Evolutionary conservation across 345 rosid species (phyloP).

Genomic region (Aegle marmelos): DNA sequence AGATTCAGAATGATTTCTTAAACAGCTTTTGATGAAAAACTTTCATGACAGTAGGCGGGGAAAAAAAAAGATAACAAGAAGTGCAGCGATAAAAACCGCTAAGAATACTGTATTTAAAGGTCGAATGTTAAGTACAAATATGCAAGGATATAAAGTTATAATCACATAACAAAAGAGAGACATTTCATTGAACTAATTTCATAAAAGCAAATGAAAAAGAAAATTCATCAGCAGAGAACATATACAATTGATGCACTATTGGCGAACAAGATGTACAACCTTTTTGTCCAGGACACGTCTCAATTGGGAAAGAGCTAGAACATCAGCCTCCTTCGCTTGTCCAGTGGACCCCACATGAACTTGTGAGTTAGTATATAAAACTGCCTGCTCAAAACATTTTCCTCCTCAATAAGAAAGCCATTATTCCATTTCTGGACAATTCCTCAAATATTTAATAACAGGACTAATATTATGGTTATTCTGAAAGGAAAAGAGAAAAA

Average conservation of each 20-base stretch:
- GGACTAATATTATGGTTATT: neutral
- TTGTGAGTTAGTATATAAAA: conserved; percentile 37
- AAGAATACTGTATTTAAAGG: neutral
- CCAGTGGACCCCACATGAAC: conserved; percentile 34
- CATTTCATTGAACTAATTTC: neutral
- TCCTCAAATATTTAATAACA: neutral
- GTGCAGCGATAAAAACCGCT: neutral
- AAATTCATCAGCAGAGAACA: neutral
- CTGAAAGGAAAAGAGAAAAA: too few species aligned
- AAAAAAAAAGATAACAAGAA: neutral
- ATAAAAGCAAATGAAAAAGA: neutral
- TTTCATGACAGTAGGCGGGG: neutral
- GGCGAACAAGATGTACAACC: conserved; percentile 34
- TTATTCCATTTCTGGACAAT: neutral
- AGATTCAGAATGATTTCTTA: too few species aligned
- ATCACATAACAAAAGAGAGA: neutral
- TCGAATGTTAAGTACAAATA: neutral
- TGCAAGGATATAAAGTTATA: neutral
- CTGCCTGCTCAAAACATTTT: conserved; percentile 40
- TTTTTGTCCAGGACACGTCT: conserved; percentile 51
- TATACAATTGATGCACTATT: conserved; percentile 4
- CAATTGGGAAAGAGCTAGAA: conserved; percentile 55
- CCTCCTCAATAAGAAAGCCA: conserved; percentile 3
- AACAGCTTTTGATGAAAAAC: neutral
- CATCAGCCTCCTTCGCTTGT: conserved; percentile 61